These are phyloP conservation scores for Candida sonorensis DNA, from an alignment of 805 yeast species.

Conservation along the genomic window DNA sequence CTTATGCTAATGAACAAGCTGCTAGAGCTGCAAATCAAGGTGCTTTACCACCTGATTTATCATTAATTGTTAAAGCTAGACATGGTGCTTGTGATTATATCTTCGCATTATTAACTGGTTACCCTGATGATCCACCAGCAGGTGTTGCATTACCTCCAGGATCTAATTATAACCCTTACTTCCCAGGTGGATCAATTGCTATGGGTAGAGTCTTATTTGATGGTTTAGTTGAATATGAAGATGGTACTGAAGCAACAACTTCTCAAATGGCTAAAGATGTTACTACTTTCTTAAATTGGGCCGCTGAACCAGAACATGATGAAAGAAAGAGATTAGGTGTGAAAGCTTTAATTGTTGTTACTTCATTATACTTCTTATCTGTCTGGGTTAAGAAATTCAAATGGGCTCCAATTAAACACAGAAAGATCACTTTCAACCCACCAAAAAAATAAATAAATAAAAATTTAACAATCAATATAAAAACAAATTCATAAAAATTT, in stretches of 20 bases:
- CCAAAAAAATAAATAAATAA: conserved; percentile 55
- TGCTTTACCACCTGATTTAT: conserved; percentile 96
- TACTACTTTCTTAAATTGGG: conserved; percentile 93
- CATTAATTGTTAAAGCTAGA: conserved; percentile 96
- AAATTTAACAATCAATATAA: no score
- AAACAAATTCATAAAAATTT: no score
- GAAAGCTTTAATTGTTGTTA: conserved; percentile 77
- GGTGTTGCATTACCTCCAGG: conserved; percentile 93
- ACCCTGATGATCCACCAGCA: conserved; percentile 98
- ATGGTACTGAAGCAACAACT: conserved; percentile 97
- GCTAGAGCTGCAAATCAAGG: conserved; percentile 99
- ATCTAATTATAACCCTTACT: conserved; percentile 96
- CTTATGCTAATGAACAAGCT: conserved; percentile 97
- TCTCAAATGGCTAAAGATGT: conserved; percentile 99
- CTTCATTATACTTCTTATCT: conserved; percentile 73
- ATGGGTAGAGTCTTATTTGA: conserved; percentile 98
- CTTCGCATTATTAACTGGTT: conserved; percentile 92
- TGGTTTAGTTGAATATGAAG: conserved; percentile 96
- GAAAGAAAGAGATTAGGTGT: conserved; percentile 96
- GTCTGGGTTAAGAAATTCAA: conserved; percentile 96
- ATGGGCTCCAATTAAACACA: conserved; percentile 93
- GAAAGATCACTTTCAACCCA: conserved; percentile 89
- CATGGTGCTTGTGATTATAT: conserved; percentile 97
- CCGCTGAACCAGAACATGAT: conserved; percentile 97
- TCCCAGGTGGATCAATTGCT: conserved; percentile 99